Evolutionary conservation across 148 eudicot species (phyloP), one percentile per base, ranked within the genome.

Genomic region (Chenopodium album): DNA sequence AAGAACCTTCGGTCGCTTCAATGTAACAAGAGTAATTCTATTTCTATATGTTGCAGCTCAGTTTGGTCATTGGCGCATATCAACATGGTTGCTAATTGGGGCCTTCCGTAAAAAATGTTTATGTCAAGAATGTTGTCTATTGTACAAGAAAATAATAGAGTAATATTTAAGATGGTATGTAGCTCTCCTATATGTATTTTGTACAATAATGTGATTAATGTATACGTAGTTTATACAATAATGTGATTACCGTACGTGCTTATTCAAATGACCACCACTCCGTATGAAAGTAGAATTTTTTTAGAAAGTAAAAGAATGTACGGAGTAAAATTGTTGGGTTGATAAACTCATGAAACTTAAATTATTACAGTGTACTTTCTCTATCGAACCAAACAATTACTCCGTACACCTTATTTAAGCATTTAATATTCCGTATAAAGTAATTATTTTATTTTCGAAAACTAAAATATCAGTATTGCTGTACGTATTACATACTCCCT

Each of bases 1-100:
- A 32, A 68, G 71, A 80, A 34, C 72, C 89, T 13, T 59, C 71
- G 12, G 69, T 82, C 10, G 88, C 90, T 74, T 83, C 92, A 17
- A 78, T 81, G 75, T 82, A 80, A 85, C 23, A 20, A 26, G 44
- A 34, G 73, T 68, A 9, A 69, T 72, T 72, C 32, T 2, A 12
- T 47, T 72, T 72, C 32, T 2, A 12, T 23, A 1, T 7, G 7
- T 69, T 23, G 41, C 7, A 50, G 28, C 56, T 29, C 31, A 47
- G 13, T 65, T 28, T 47, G 26, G 67, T 41, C 44, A 41, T 41
- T 41, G 8, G 7, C 0, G 16, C 72, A 23, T 64, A 12, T 19
- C 19, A 19, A 71, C 6, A 7, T 59, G 16, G 54, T 22, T 2
- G 32, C 48, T 47, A 63, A 26, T 48, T 37, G 7, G 6, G 44